Evolutionary conservation across 148 eudicot genomes (phyloP).

Genomic region (Beta vulgaris): DNA sequence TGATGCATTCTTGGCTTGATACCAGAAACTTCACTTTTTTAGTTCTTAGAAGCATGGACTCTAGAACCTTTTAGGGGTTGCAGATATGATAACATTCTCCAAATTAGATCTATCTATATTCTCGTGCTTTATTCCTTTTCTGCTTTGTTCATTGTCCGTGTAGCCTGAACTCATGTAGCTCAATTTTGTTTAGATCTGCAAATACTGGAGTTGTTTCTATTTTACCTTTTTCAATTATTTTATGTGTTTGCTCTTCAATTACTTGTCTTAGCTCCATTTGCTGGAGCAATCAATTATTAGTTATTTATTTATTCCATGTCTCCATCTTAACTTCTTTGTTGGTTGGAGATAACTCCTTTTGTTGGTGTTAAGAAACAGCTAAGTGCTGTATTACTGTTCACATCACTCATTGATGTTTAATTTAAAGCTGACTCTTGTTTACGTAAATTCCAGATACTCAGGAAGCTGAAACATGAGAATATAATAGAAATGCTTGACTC

Average conservation of each 20-base stretch:
- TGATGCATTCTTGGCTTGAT: no score
- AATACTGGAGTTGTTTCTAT: not conserved
- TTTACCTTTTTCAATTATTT: not conserved
- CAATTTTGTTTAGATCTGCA: not conserved
- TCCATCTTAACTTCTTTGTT: not conserved
- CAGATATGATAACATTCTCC: not conserved
- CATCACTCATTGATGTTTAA: not conserved
- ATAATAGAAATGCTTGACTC: constrained; percentile 97
- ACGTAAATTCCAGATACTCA: constrained; percentile 55
- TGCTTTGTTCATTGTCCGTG: not conserved
- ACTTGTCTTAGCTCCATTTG: not conserved
- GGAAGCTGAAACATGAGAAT: constrained; percentile 94
- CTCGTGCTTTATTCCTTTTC: not conserved
- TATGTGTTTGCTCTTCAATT: not conserved
- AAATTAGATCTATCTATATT: not conserved
- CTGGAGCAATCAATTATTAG: not conserved
- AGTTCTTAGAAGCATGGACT: no score
- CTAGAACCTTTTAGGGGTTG: not conserved
- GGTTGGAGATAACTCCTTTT: not conserved
- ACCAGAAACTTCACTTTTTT: no score
- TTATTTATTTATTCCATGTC: not conserved
- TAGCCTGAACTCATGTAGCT: not conserved
- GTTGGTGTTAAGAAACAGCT: not conserved
- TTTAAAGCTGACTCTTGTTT: constrained; percentile 2
- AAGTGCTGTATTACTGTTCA: not conserved